Base-by-base conservation (phyloP, 805 yeast genomes). In the Pichia paraexigua region DNA sequence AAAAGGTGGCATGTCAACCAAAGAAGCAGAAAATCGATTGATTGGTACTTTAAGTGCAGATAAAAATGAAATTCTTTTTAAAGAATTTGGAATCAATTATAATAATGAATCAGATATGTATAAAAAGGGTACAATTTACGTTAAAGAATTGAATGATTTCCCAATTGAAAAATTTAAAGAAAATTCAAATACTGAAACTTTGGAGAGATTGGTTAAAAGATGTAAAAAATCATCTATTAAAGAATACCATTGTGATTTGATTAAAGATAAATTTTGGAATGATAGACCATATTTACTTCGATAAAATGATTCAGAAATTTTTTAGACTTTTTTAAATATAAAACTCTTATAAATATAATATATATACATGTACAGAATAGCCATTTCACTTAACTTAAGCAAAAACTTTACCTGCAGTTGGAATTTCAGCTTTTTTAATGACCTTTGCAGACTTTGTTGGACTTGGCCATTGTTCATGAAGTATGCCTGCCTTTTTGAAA, bases 41-140 rank as follows among this genome's bases (percentile, higher is more conserved):
- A 75, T 77, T 51, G 97, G 97, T 0, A 87, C 98, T 0, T 60
- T 88, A 1, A 73, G 96, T 17, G 71, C 80, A 28, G 97, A 92
- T 60, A 94, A 94, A 64, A 87, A 94, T 63, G 99, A 94, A 64
- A 82, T 94, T 2, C 65, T 94, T 53, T 94, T 86, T 62, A 69
- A 75, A 22, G 78, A 82, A 53, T 87, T 91, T 66, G 86, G 86
- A 0, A 82, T 92, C 43, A 94, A 94, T 63, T 94, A 94, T 68
- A 94, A 94, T 64, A 80, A 87, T 56, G 97, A 92, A 67, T 87
- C 86, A 0, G 97, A 87, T 50, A 83, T 90, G 55, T 94, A 70
- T 69, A 87, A 85, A 56, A 94, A 92, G 69, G 99, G 99, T 2
- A 80, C 91, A 0, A 67, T 79, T 2, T 64, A 79, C 18, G 71